These are phyloP conservation scores for Lactarius vividus DNA, from an alignment of 768 basidiomycete species.

Conservation along the genomic window DNA sequence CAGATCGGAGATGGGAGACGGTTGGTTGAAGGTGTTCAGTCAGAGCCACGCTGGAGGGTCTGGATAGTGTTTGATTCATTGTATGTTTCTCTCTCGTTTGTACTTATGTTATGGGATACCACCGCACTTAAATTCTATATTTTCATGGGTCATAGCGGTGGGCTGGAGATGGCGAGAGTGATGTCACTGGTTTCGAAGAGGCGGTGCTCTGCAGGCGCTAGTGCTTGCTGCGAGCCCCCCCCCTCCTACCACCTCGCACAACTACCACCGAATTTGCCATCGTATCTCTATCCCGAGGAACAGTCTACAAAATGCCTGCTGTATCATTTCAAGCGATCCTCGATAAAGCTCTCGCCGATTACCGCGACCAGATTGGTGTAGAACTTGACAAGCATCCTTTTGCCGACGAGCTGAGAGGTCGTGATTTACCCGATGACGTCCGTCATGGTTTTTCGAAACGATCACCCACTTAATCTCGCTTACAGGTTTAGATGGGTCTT, in stretches of 20 bases:
- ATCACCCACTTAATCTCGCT: too few species aligned
- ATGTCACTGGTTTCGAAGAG: too few species aligned
- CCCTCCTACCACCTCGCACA: neutral
- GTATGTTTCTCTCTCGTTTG: neutral
- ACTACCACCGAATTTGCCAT: neutral
- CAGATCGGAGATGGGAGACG: conserved; percentile 85
- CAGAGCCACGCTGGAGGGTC: conserved; percentile 45
- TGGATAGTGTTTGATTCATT: neutral
- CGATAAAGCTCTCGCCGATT: neutral
- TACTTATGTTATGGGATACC: conserved; percentile 6
- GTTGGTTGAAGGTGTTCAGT: conserved; percentile 82
- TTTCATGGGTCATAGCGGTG: neutral
- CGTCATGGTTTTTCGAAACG: neutral
- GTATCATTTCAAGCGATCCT: neutral
- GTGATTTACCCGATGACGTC: neutral
- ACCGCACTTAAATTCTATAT: conserved; percentile 2
- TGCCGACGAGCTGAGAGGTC: neutral
- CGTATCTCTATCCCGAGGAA: neutral
- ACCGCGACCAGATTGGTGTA: neutral
- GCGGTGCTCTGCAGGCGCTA: neutral
- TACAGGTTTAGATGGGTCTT: conserved; percentile 5
- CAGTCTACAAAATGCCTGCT: neutral
- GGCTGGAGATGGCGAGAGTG: too few species aligned
- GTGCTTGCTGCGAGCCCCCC: neutral
- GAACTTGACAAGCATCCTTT: conserved; percentile 4